Percentiles rank a stretch among this genome's conserved stretches.
Evolutionary conservation across 2,329 filamentous ascomycete species (phyloP).

Genomic region (Diaporthe aspalathi): DNA sequence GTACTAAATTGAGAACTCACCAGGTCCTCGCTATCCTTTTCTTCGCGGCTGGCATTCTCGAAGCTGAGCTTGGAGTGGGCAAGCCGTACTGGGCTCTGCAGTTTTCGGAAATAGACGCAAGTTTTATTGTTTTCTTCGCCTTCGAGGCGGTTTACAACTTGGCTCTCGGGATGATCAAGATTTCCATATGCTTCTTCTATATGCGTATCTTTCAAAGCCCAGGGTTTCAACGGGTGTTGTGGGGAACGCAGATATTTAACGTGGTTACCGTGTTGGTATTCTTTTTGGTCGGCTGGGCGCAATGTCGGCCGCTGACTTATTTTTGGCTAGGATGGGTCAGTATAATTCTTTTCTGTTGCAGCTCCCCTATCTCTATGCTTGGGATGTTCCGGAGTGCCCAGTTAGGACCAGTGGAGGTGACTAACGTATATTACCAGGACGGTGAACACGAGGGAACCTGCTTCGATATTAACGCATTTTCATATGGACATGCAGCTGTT

Average conservation of each 20-base stretch:
- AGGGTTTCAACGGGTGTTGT: background rate
- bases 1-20: background rate
- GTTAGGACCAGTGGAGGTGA: no score
- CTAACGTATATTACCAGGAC: background rate
- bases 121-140: constrained; percentile 31
- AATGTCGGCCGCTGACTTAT: background rate
- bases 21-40: constrained; percentile 10
- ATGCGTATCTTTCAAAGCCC: constrained; percentile 18
- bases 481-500: constrained; percentile 51
- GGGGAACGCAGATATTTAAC: constrained; percentile 19
- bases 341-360: no score
- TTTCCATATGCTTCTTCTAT: constrained; percentile 31
- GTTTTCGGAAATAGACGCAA: constrained; percentile 38
- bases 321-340: constrained; percentile 13
- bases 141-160: constrained; percentile 6
- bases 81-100: constrained; percentile 42
- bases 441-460: background rate
- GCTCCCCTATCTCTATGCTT: no score
- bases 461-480: constrained; percentile 21
- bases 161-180: constrained; percentile 20
- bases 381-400: no score
- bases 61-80: constrained; percentile 12
- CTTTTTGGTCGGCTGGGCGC: background rate
- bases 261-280: background rate
- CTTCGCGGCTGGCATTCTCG: constrained; percentile 8